These are phyloP conservation scores for Phialocephala sp. DNA, from an alignment of 2,329 filamentous ascomycete genomes.

Conservation along the genomic window DNA sequence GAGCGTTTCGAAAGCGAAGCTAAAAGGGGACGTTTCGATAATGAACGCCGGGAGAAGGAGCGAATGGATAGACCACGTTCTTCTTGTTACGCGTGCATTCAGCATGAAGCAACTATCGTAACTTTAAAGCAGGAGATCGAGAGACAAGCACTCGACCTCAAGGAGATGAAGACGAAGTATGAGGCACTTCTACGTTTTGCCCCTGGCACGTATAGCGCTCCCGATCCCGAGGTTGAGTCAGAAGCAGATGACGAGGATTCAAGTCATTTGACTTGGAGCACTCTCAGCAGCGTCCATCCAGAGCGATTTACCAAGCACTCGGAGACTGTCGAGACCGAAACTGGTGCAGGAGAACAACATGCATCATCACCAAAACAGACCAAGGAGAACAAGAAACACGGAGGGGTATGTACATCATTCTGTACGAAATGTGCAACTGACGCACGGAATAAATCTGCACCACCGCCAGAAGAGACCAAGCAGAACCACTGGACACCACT, in stretches of 20 bases:
- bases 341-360: too few species aligned
- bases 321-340: too few species aligned
- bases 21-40: background rate
- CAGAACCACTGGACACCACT: too few species aligned
- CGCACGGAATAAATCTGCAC: too few species aligned
- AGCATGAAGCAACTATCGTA: background rate
- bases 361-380: too few species aligned
- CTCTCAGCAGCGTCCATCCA: background rate
- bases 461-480: too few species aligned
- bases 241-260: conserved; percentile 1
- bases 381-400: too few species aligned
- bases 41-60: conserved; percentile 1
- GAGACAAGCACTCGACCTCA: background rate
- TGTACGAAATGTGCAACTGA: too few species aligned
- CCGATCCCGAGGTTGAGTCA: background rate
- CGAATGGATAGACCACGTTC: background rate
- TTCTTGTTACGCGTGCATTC: background rate
- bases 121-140: background rate
- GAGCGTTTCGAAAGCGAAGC: background rate
- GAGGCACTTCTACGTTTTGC: background rate
- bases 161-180: conserved; percentile 2
- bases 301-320: too few species aligned
- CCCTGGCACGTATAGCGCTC: background rate
- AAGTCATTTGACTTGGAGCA: background rate
- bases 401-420: too few species aligned